phyloP scores from a whole-genome alignment of 192 early-diverging fungal genomes.

The Coemansia aciculifera region DNA sequence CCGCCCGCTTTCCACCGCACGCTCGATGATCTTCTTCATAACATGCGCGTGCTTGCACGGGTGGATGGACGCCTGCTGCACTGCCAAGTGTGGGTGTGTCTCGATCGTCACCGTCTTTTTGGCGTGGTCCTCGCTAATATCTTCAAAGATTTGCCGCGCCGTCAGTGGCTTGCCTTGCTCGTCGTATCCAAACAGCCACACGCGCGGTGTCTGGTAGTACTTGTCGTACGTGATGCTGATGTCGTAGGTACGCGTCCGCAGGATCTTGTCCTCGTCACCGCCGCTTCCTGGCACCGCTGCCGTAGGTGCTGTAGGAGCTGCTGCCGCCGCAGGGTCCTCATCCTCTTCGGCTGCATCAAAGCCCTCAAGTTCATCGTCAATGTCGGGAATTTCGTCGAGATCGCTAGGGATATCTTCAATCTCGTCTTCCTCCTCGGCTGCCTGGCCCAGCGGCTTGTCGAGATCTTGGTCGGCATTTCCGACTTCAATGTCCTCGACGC shows the following conservation, averaged over 20 bases:
- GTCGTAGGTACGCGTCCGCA: slow-evolving; percentile 93
- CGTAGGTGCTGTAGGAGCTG: neutral
- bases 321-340: slow-evolving; percentile 61
- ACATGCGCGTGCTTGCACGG: slow-evolving; percentile 98
- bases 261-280: slow-evolving; percentile 72
- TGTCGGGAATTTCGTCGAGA: slow-evolving; percentile 90
- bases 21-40: slow-evolving; percentile 94
- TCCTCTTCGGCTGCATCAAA: slow-evolving; percentile 69
- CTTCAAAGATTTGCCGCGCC: slow-evolving; percentile 91
- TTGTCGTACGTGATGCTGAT: slow-evolving; percentile 99
- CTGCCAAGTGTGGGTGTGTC: slow-evolving; percentile 86
- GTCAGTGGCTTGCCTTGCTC: slow-evolving; percentile 81
- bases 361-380: slow-evolving; percentile 72
- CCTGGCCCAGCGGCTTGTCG: slow-evolving; percentile 51
- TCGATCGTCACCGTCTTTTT: slow-evolving; percentile 99
- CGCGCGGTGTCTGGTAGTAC: slow-evolving; percentile 97
- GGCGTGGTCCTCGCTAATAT: slow-evolving; percentile 98
- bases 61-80: slow-evolving; percentile 92
- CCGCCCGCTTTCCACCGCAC: slow-evolving; percentile 57
- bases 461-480: slow-evolving; percentile 44
- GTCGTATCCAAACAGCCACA: slow-evolving; percentile 98
- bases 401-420: slow-evolving; percentile 76
- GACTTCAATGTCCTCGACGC: slow-evolving; percentile 65
- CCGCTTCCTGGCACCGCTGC: slow-evolving; percentile 1
- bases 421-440: slow-evolving; percentile 52